Evolutionary conservation across 106 monocot species (phyloP), one percentile per base, ranked within the genome.

Genomic region (Allium sativum): DNA sequence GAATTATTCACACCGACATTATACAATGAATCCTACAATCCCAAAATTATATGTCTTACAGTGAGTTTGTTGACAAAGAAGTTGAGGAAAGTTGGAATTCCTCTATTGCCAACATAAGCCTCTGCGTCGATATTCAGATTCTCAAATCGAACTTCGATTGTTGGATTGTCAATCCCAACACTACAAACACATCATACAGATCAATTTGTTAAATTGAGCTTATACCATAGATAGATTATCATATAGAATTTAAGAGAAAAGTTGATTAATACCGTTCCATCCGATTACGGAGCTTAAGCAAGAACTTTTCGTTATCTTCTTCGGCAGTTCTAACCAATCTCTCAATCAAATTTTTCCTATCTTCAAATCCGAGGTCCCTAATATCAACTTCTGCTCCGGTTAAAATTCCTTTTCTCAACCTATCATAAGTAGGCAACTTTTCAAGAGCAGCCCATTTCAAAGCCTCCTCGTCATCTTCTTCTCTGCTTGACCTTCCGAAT

Each of bases 121-220:
- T 73, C 76, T 10, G 80, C 76, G 52, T 58, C 53, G 0, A 84
- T 67, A 55, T 66, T 74, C 42, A 84, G 58, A 19, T 80, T 9
- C 70, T 79, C 73, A 46, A 64, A 77, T 19, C 84, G 61, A 12
- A 84, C 84, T 42, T 84, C 79, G 48, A 84, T 84, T 12, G 73
- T 77, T 15, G 84, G 84, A 42, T 61, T 59, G 44, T 84, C 84
- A 14, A 84, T 80, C 21, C 84, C 79, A 40, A 84, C 84, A 9
- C 84, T 84, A 45, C 6, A 62, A 12, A 40, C 58, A 31, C 42
- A 17, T 12, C 60, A 67, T 9, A 48, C 5, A 31, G 31, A 31
- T 31, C 4, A 50, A 45, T 8, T 41, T 44, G 10, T 17, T 4
- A 42, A 8, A 61, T 12, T 18, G 45, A 12, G 10, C 31, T 31